Conservation (phyloP, 768 basidiomycete genomes). For the Boletus fagicola region DNA sequence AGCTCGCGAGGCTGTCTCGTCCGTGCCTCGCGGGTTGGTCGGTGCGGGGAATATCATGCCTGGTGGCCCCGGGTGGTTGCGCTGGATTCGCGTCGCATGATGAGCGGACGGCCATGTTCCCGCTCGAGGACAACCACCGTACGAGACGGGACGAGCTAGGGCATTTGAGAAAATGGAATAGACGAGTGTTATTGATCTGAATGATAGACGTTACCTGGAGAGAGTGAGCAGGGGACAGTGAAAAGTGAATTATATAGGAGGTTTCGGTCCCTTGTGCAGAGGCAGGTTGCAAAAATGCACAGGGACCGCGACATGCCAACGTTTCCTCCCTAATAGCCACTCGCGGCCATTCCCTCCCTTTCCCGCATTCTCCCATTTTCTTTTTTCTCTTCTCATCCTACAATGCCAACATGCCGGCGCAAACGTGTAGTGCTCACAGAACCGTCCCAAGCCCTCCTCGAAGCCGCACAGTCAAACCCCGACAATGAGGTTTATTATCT, state of each 20-base stretch:
- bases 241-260: constrained; percentile 14
- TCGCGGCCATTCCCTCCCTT: constrained; percentile 55
- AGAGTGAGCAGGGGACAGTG: constrained; percentile 1
- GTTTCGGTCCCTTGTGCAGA: constrained; percentile 26
- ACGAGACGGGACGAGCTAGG: neutral
- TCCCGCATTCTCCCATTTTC: constrained; percentile 51
- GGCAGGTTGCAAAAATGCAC: constrained; percentile 29
- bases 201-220: neutral
- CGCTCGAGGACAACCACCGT: neutral
- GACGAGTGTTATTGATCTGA: constrained; percentile 8
- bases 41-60: neutral
- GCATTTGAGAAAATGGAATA: neutral
- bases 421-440: constrained; percentile 88
- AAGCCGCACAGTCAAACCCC: constrained; percentile 60
- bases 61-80: constrained; percentile 2
- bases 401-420: constrained; percentile 86
- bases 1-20: constrained; percentile 1
- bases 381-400: constrained; percentile 42
- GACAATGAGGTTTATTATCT: constrained; percentile 86
- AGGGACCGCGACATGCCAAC: constrained; percentile 41
- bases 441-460: constrained; percentile 68
- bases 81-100: constrained; percentile 13
- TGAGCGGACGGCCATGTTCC: constrained; percentile 1
- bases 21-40: constrained; percentile 1
- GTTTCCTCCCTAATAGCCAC: constrained; percentile 59